Percentiles rank a stretch among this genome's conserved stretches.
These are phyloP conservation scores for Carex cristatella DNA, from an alignment of 176 grass and related monocot genomes.

Conservation along the genomic window DNA sequence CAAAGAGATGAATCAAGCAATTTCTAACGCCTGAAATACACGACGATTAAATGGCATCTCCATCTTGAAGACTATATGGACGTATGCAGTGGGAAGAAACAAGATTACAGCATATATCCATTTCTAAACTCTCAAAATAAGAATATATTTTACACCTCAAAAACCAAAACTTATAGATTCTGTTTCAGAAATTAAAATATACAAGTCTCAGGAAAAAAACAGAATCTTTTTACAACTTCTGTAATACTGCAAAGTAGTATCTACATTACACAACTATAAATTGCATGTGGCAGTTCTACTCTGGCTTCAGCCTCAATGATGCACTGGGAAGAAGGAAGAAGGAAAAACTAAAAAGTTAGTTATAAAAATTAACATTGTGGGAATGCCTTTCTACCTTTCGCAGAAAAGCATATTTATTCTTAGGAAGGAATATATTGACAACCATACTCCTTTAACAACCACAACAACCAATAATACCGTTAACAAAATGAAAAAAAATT, in stretches of 20 bases:
- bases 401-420: not conserved
- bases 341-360: not conserved
- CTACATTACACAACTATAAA: not conserved
- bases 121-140: not conserved
- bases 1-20: not conserved
- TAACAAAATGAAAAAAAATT: too few species aligned
- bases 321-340: not conserved
- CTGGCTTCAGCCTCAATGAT: slow-evolving; percentile 23
- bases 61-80: not conserved
- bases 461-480: too few species aligned
- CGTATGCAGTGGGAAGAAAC: not conserved
- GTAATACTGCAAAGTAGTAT: not conserved
- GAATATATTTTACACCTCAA: not conserved
- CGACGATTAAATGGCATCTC: not conserved
- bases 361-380: not conserved
- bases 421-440: too few species aligned
- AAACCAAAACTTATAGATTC: not conserved
- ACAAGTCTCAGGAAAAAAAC: not conserved
- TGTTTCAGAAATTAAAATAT: not conserved
- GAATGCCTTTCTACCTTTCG: not conserved
- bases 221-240: not conserved
- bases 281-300: not conserved
- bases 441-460: too few species aligned
- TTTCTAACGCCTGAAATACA: not conserved
- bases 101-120: not conserved